phyloP scores from a whole-genome alignment of 345 rosid species.

The Chamaenerion angustifolium region DNA sequence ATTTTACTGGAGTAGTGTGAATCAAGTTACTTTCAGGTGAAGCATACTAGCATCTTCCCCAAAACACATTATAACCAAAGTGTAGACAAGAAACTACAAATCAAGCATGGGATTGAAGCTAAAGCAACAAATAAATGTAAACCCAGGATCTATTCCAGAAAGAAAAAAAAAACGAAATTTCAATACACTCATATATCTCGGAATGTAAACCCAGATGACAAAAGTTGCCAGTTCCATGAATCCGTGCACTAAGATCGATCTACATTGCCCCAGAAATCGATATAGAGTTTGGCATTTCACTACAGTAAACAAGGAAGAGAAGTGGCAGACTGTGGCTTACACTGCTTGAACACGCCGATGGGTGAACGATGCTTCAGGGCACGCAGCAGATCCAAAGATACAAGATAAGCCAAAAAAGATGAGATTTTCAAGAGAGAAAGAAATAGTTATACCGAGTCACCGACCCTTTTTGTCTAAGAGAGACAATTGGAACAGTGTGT shows the following conservation, averaged over 20 bases:
- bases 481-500: not conserved
- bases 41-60: too few relatives aligned
- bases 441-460: slow-evolving; percentile 2
- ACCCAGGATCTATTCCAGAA: not conserved
- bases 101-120: not conserved
- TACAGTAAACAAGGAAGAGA: not conserved
- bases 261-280: too few relatives aligned
- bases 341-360: not conserved
- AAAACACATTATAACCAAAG: not conserved
- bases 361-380: not conserved
- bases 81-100: not conserved
- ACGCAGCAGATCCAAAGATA: slow-evolving; percentile 8
- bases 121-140: not conserved
- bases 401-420: not conserved
- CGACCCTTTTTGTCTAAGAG: not conserved
- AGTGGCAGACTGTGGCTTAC: not conserved
- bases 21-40: too few relatives aligned
- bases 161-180: not conserved
- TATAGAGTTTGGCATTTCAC: too few relatives aligned
- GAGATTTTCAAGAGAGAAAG: not conserved
- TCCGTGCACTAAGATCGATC: too few relatives aligned
- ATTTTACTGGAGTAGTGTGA: too few relatives aligned
- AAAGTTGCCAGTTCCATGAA: too few relatives aligned
- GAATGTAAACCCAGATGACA: too few relatives aligned
- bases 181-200: too few relatives aligned